Evolutionary conservation across 192 early-diverging fungal genomes (phyloP).

Genomic region (Mortierella hygrophila): DNA sequence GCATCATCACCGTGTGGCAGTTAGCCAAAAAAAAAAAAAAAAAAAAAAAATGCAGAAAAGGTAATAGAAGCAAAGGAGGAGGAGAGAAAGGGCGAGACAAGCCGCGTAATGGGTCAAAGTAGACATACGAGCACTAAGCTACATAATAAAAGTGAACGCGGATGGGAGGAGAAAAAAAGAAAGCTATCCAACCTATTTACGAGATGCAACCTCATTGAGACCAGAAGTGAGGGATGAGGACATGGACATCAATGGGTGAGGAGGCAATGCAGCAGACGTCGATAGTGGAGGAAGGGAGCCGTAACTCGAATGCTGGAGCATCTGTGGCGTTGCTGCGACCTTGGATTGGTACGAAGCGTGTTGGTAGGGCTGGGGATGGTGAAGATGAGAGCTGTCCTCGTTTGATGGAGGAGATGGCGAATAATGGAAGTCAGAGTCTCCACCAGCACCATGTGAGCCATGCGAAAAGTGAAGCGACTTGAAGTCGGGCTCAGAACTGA

Average conservation of each 20-base stretch:
- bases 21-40: not conserved
- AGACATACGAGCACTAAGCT: not conserved
- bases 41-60: not conserved
- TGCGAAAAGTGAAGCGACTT: conserved; percentile 39
- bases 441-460: conserved; percentile 21
- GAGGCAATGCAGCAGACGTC: conserved; percentile 33
- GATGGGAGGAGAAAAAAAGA: not conserved
- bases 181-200: conserved; percentile 17
- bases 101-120: not conserved
- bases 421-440: conserved; percentile 16
- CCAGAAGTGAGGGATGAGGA: conserved; percentile 24
- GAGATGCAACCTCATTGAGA: conserved; percentile 24
- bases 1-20: not conserved
- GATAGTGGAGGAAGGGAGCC: not conserved
- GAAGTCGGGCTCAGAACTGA: conserved; percentile 36
- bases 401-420: conserved; percentile 37
- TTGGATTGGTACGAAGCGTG: conserved; percentile 34
- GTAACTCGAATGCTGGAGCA: conserved; percentile 21
- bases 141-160: not conserved
- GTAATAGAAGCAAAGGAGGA: not conserved
- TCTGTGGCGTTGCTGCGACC: conserved; percentile 6
- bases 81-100: not conserved
- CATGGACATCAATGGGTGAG: conserved; percentile 47
- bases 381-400: conserved; percentile 33
- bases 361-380: conserved; percentile 30